Percentiles rank a stretch among this genome's conserved stretches.
These are phyloP conservation scores for Aspergillus niger DNA, from an alignment of 2,329 filamentous ascomycete species.

Conservation along the genomic window DNA sequence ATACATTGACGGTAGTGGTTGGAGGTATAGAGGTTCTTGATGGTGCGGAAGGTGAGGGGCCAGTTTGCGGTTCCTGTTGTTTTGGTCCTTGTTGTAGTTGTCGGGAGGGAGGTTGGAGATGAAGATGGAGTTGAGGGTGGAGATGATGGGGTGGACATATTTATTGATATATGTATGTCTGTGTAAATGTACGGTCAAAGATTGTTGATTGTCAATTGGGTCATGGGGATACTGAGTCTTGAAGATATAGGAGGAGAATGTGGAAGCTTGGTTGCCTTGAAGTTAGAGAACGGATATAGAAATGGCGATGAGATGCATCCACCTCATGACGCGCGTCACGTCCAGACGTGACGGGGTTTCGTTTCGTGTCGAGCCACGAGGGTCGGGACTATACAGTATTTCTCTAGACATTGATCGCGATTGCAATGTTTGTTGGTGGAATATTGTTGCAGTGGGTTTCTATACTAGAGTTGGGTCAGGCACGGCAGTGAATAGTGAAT, in stretches of 20 bases:
- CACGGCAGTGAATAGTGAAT: too few species aligned
- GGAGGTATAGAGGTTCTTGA: slow-evolving; percentile 41
- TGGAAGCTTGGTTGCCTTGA: too few species aligned
- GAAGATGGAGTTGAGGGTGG: background rate
- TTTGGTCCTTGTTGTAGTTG: background rate
- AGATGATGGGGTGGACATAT: background rate
- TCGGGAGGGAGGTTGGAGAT: slow-evolving; percentile 6
- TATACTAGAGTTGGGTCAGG: background rate
- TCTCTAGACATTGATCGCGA: background rate
- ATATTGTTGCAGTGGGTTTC: background rate
- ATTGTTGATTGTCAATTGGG: too few species aligned
- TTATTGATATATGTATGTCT: background rate
- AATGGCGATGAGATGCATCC: background rate
- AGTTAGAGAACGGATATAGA: background rate
- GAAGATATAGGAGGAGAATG: background rate
- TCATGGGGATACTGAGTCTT: background rate
- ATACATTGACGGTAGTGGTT: slow-evolving; percentile 47
- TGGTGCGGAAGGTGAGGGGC: slow-evolving; percentile 33
- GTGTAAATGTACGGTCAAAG: too few species aligned
- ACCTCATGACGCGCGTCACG: background rate
- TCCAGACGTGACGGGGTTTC: background rate
- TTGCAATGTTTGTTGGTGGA: background rate
- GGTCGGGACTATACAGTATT: too few species aligned
- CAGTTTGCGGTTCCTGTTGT: slow-evolving; percentile 32
- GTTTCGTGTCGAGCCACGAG: background rate